These are phyloP conservation scores for Salix koriyanagi DNA, from an alignment of 345 rosid species.

Conservation along the genomic window DNA sequence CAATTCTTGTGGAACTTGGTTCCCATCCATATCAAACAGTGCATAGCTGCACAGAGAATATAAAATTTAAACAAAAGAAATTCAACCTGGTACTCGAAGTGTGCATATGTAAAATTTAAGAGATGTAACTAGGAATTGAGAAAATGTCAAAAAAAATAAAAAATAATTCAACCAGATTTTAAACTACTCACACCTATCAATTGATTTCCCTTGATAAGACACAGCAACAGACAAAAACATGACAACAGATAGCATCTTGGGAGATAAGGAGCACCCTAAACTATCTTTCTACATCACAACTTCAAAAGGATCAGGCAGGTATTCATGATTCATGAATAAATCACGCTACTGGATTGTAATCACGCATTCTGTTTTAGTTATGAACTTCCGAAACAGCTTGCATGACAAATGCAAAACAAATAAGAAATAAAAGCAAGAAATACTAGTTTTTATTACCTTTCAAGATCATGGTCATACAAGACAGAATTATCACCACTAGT, in stretches of 20 bases:
- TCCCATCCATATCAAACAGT: conserved; percentile 77
- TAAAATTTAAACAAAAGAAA: not conserved
- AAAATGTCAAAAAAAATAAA: not conserved
- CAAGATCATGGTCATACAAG: conserved; percentile 89
- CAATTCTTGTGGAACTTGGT: conserved; percentile 76
- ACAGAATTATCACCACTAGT: conserved; percentile 96
- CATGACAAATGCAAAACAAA: not conserved
- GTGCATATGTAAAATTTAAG: not conserved
- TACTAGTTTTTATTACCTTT: conserved; percentile 56
- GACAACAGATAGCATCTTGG: not conserved
- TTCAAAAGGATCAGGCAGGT: not conserved
- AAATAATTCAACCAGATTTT: not conserved
- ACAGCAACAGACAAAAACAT: not conserved
- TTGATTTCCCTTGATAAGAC: not conserved
- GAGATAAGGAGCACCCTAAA: not conserved
- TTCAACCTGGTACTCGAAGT: not conserved
- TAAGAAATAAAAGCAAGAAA: not conserved
- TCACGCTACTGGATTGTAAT: not conserved
- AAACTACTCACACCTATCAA: not conserved
- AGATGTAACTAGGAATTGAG: not conserved
- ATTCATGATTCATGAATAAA: not conserved
- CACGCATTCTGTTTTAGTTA: not conserved
- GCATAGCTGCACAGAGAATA: conserved; percentile 50
- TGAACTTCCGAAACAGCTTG: not conserved
- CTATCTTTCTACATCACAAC: not conserved